Evolutionary conservation across 2,329 filamentous ascomycete genomes (phyloP), one percentile per base, ranked within the genome.

Genomic region (Coleophoma crateriformis): DNA sequence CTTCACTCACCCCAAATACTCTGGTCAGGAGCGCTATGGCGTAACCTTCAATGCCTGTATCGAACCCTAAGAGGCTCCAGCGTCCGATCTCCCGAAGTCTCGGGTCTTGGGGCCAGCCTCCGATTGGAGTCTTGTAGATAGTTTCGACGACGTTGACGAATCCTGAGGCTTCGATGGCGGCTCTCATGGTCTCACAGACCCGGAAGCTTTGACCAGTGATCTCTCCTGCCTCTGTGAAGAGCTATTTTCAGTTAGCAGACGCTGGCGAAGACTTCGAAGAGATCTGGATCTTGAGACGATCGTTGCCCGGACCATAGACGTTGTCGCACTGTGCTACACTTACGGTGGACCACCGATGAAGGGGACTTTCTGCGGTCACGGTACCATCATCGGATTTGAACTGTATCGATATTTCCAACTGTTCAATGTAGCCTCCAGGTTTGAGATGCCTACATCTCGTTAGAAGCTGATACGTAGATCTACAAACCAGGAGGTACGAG

Each of bases 311-410:
- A 40, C 32, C 1, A 37, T 45, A 44, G 33, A 37, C 22, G 4
- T 43, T 48, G 17, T 17, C 10, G 14, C 13, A 17, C 38, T 7
- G 22, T 41, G 22, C 14, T 41, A 13, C 17, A 46, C 50, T 27
- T 48, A 61, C 57, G 4, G 63, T 58, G 13, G 68, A 61, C 66
- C 76, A 78, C 8, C 54, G 59, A 15, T 62, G 58, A 7, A 77
- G 54, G 1, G 71, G 61, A 14, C 65, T 67, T 19, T 73, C 61
- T 0, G 58, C 60, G 4, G 61, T 45, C 45, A 79, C 64, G 6
- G 69, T 75, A 19, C 57, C 69, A 51, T 79, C 76, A 53, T 79
- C 77, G 50, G 68, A 74, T 27, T 49, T 54, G 15, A 61, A 33
- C n/a, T 51, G 33, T 17, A 61, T 48, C 14, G 57, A 53, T n/a